Base-by-base conservation (phyloP, 345 rosid species). In the Abelmoschus esculentus region DNA sequence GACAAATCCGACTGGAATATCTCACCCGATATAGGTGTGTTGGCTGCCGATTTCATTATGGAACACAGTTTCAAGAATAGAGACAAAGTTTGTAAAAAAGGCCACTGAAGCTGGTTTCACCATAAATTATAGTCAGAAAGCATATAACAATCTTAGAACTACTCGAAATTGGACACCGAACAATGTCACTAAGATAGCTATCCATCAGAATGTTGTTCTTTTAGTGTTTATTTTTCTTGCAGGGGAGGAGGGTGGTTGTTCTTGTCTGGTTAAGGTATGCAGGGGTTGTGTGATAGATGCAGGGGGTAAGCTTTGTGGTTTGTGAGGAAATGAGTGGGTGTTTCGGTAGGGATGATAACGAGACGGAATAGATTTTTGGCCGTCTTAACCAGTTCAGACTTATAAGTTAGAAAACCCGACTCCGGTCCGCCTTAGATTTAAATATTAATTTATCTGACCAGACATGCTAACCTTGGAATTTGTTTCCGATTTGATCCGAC, bases 11-110 rank as follows among this genome's bases (percentile, higher is more conserved):
- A 86, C 56, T 83, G 89, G 90, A 85, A 83, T 73, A 75, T 75
- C 46, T 69, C 84, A 31, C 75, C 82, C 22, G 85, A 86, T 62
- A 69, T 82, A 17, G 65, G 29, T 49, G 68, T 72, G 70, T 26
- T 83, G 67, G 80, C 86, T 46, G 75, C 82, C 38, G 86, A 85
- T 79, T 76, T 82, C 61, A 85, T 77, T 40, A 75, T 75, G 72
- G 85, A 82, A 54, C 74, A 72, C 29, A 79, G 84, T 67, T 69
- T 66, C 63, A 32, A 69, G 15, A 72, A 70, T 44, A 72, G 75
- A 61, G 70, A 79, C 65, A 83, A 74, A 83, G 69, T 46, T 73
- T 46, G 29, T 61, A 53, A 75, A 52, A 53, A 71, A 38, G 72
- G 14, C 57, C 74, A 32, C 28, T 78, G 67, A 70, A 76, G 72